phyloP scores from a whole-genome alignment of 2,329 filamentous ascomycete genomes.

The Fusarium sp. region DNA sequence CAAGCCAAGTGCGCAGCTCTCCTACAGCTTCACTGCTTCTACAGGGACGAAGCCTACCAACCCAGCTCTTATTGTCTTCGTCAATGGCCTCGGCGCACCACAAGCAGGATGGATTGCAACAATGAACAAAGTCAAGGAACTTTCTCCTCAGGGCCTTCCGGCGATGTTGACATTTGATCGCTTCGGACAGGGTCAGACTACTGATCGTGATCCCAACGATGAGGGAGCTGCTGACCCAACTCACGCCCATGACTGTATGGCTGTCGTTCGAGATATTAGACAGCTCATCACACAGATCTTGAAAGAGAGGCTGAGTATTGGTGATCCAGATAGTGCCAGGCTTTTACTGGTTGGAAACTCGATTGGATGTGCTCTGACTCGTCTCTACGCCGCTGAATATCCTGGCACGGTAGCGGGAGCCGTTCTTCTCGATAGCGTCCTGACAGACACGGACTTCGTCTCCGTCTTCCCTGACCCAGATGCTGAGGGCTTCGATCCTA shows the following conservation, averaged over 20 bases:
- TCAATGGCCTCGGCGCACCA: conserved; percentile 37
- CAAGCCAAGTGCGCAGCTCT: conserved; percentile 29
- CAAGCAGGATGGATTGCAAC: conserved; percentile 26
- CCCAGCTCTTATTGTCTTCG: conserved; percentile 28
- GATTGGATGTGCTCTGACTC: conserved; percentile 49
- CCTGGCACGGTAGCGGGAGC: conserved; percentile 56
- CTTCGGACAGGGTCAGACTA: conserved; percentile 61
- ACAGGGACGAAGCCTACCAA: not conserved
- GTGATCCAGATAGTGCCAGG: not conserved
- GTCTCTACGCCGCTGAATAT: conserved; percentile 60
- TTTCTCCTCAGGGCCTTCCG: conserved; percentile 31
- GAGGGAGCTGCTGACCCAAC: conserved; percentile 43
- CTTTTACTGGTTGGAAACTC: conserved; percentile 35
- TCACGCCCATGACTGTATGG: conserved; percentile 58
- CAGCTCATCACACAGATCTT: conserved; percentile 26
- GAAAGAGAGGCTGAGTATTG: not conserved
- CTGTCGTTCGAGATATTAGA: conserved; percentile 42
- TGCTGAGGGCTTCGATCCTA: conserved; percentile 53
- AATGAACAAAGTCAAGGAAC: conserved; percentile 6
- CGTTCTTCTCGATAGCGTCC: conserved; percentile 65
- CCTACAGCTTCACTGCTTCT: conserved; percentile 21
- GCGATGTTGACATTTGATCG: conserved; percentile 65
- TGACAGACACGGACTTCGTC: conserved; percentile 65
- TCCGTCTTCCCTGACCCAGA: conserved; percentile 66
- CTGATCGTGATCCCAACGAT: conserved; percentile 58